Evolutionary conservation across 352 stramenopile species (phyloP).

Genomic region (Pythium insidiosum): DNA sequence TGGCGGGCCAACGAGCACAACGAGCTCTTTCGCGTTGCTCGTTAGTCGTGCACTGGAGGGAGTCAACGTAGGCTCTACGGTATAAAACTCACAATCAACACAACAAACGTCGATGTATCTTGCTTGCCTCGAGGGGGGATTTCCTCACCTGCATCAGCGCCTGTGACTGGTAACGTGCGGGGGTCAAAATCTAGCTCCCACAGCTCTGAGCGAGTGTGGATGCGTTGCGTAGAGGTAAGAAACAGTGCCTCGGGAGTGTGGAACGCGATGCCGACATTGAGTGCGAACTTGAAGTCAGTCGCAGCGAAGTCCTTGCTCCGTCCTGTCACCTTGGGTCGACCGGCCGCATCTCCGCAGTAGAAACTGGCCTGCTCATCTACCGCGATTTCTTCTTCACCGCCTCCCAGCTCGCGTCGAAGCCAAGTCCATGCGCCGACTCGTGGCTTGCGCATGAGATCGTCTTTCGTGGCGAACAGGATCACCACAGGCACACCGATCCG

Average conservation of each 20-base stretch:
- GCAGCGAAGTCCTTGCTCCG: constrained; percentile 77
- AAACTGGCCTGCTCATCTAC: constrained; percentile 58
- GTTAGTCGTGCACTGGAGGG: too few relatives aligned
- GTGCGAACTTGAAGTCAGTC: constrained; percentile 85
- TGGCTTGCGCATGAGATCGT: constrained; percentile 77
- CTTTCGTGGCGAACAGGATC: constrained; percentile 58
- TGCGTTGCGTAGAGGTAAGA: constrained; percentile 47
- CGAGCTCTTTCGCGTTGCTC: constrained; percentile 62
- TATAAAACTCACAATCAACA: too few relatives aligned
- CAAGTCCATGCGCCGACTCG: constrained; percentile 55
- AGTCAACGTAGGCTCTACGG: too few relatives aligned
- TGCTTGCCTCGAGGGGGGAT: too few relatives aligned
- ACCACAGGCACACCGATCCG: constrained; percentile 62
- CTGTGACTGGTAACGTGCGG: constrained; percentile 18
- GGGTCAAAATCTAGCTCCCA: constrained; percentile 78
- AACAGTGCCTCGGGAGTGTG: constrained; percentile 83
- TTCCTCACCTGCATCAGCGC: too few relatives aligned
- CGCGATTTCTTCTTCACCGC: constrained; percentile 7
- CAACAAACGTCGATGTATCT: too few relatives aligned
- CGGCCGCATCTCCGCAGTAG: constrained; percentile 79
- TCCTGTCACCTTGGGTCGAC: constrained; percentile 55
- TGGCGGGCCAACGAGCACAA: constrained; percentile 65
- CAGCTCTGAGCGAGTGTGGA: constrained; percentile 58
- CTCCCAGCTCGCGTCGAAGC: constrained; percentile 25
- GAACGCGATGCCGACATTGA: constrained; percentile 79